These are phyloP conservation scores for Mallotus nudiflorus DNA, from an alignment of 345 rosid genomes.

Conservation along the genomic window DNA sequence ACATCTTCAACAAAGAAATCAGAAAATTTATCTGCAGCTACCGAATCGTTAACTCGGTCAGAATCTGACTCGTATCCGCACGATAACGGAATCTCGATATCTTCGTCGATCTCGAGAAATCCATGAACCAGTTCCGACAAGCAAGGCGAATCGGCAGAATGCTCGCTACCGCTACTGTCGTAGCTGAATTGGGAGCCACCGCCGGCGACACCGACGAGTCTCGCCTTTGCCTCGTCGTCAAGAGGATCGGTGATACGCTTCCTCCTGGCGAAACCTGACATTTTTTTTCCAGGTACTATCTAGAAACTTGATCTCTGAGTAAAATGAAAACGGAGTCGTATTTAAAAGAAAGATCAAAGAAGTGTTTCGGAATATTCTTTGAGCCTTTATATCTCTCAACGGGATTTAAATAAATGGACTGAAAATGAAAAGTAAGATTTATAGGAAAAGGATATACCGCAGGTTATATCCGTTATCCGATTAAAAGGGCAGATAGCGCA, in stretches of 20 bases:
- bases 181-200: constrained; percentile 37
- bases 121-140: constrained; percentile 76
- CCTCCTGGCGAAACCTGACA: constrained; percentile 38
- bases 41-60: constrained; percentile 36
- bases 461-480: constrained; percentile 21
- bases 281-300: constrained; percentile 7
- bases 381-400: too few species aligned
- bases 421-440: background rate
- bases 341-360: background rate
- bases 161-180: constrained; percentile 80
- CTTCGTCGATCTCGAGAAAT: constrained; percentile 65
- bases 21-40: too few species aligned
- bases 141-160: constrained; percentile 63
- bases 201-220: constrained; percentile 45
- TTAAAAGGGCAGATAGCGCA: background rate
- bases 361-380: constrained; percentile 36
- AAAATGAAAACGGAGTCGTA: background rate
- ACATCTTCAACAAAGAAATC: constrained; percentile 41
- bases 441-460: constrained; percentile 33
- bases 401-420: too few species aligned
- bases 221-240: constrained; percentile 59
- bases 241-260: constrained; percentile 67
- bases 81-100: background rate
- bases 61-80: constrained; percentile 47
- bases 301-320: background rate